Conservation (phyloP, 2,329 filamentous ascomycete genomes). For the Daldinia sp. region DNA sequence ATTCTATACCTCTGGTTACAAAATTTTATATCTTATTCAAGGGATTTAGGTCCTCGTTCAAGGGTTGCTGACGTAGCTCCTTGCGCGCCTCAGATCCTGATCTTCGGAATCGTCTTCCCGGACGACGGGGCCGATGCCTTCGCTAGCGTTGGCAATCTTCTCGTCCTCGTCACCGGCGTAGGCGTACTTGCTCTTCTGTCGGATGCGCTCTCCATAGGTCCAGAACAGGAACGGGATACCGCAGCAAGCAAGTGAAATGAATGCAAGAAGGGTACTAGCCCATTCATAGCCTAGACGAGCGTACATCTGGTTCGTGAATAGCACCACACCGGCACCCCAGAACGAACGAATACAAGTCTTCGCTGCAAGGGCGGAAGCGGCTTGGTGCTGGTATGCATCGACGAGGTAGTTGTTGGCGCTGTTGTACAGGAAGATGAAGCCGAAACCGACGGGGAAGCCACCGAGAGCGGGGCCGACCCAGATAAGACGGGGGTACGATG, state of each 20-base stretch:
- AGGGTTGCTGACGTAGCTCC: conserved; percentile 62
- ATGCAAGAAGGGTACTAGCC: conserved; percentile 79
- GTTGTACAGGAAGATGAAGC: conserved; percentile 88
- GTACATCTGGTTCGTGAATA: conserved; percentile 89
- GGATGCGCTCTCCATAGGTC: conserved; percentile 78
- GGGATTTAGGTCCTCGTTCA: conserved; percentile 41
- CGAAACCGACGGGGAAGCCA: conserved; percentile 79
- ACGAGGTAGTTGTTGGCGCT: conserved; percentile 80
- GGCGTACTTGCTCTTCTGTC: conserved; percentile 77
- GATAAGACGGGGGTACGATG: conserved; percentile 71
- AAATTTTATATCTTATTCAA: neutral
- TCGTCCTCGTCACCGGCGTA: conserved; percentile 69
- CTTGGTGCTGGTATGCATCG: conserved; percentile 75
- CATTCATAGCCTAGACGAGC: conserved; percentile 77
- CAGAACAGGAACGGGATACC: conserved; percentile 87
- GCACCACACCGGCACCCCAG: conserved; percentile 81
- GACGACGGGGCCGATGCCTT: conserved; percentile 46
- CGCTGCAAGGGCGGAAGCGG: conserved; percentile 82
- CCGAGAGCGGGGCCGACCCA: conserved; percentile 81
- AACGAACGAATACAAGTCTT: conserved; percentile 84
- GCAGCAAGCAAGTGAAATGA: conserved; percentile 82
- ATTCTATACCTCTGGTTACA: neutral
- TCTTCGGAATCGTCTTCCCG: conserved; percentile 53
- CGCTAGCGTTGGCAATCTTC: conserved; percentile 54
- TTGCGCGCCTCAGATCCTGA: conserved; percentile 58